These are phyloP conservation scores for Blastocystis sp. DNA, from an alignment of 352 stramenopile species.

Conservation along the genomic window DNA sequence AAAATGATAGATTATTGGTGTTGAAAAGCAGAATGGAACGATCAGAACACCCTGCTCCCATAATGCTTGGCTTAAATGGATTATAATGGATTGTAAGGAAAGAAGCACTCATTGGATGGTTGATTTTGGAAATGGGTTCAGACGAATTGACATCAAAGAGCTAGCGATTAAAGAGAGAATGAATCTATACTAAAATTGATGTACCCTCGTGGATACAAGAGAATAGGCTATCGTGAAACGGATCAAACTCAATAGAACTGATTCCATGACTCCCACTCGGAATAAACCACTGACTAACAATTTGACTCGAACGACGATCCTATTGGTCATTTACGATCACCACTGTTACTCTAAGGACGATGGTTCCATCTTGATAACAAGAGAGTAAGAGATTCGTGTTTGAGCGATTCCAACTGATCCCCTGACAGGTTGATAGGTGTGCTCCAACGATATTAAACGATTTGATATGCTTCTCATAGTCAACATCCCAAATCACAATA, in stretches of 20 bases:
- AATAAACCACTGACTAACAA: not conserved
- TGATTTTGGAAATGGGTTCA: not conserved
- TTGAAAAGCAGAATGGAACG: constrained; percentile 43
- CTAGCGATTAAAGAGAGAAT: not conserved
- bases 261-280: not conserved
- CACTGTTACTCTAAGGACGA: not conserved
- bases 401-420: constrained; percentile 27
- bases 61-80: constrained; percentile 11
- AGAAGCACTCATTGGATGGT: not conserved
- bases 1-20: not conserved
- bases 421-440: constrained; percentile 26
- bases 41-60: constrained; percentile 12
- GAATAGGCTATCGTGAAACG: constrained; percentile 31
- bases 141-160: constrained; percentile 7
- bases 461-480: constrained; percentile 36
- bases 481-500: constrained; percentile 35
- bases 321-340: not conserved
- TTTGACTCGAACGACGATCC: not conserved
- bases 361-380: constrained; percentile 22
- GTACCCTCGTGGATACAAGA: constrained; percentile 8
- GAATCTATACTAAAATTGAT: not conserved
- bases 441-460: not conserved
- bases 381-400: constrained; percentile 36
- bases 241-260: constrained; percentile 36
- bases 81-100: constrained; percentile 45